These are phyloP conservation scores for Tolypocladium tundrense DNA, from an alignment of 2,329 filamentous ascomycete species.

Conservation along the genomic window DNA sequence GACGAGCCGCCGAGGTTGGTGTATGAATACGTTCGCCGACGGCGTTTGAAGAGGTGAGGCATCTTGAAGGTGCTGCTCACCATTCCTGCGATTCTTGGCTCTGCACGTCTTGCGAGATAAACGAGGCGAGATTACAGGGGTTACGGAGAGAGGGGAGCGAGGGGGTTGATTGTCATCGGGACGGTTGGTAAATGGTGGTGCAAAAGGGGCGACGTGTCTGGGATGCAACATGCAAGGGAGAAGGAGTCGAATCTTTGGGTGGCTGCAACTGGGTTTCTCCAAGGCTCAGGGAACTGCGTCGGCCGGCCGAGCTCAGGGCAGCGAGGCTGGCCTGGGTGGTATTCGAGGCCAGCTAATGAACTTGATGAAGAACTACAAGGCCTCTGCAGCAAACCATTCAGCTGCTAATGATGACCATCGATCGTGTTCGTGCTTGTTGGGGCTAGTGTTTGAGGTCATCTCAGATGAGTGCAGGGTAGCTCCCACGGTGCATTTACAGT, in stretches of 20 bases:
- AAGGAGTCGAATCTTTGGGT: background rate
- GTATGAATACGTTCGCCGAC: constrained; percentile 16
- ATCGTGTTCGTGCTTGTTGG: background rate
- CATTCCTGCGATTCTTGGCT: background rate
- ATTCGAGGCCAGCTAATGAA: constrained; percentile 4
- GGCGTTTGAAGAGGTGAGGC: background rate
- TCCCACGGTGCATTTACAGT: background rate
- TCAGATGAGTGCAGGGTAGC: background rate
- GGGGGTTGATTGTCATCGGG: background rate
- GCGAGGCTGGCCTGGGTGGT: background rate
- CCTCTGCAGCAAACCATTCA: background rate
- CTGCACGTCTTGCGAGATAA: background rate
- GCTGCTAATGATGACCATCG: too few species aligned
- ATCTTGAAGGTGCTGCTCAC: background rate
- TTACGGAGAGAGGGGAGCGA: background rate
- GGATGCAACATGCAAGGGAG: background rate
- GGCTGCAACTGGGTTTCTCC: background rate
- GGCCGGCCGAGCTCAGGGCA: background rate
- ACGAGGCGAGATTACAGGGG: background rate
- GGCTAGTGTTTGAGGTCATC: background rate
- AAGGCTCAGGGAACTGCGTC: background rate
- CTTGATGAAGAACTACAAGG: constrained; percentile 3
- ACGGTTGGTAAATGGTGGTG: background rate
- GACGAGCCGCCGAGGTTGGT: constrained; percentile 11
- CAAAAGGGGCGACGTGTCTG: constrained; percentile 1